Evolutionary conservation across 495 filamentous ascomycete genomes (phyloP).

Genomic region (Astrocystis sublimbata): DNA sequence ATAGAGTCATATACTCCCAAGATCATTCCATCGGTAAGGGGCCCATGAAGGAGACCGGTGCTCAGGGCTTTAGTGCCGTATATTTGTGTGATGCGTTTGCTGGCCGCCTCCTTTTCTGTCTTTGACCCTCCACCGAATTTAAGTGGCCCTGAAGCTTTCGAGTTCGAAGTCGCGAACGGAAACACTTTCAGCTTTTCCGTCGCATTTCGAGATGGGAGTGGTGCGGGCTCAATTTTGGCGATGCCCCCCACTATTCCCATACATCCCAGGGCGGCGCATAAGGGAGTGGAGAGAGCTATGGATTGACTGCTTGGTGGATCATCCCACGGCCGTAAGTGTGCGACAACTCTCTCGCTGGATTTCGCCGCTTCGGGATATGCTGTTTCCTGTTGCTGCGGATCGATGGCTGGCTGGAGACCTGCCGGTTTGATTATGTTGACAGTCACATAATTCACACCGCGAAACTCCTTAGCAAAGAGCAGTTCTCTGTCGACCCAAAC

Average conservation of each 20-base stretch:
- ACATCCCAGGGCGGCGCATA: conserved; percentile 71
- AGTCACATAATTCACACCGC: conserved; percentile 68
- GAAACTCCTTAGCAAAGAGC: conserved; percentile 65
- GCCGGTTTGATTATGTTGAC: conserved; percentile 80
- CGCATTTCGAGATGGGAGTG: conserved; percentile 36
- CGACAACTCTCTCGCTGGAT: conserved; percentile 70
- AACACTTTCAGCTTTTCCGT: conserved; percentile 67
- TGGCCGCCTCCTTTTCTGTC: conserved; percentile 68
- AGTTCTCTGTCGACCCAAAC: conserved; percentile 84
- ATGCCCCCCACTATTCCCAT: conserved; percentile 82
- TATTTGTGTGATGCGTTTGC: conserved; percentile 55
- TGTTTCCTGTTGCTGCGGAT: conserved; percentile 67
- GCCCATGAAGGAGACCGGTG: conserved; percentile 73
- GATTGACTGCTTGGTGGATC: conserved; percentile 82
- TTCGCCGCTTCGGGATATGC: conserved; percentile 54
- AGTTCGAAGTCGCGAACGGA: conserved; percentile 64
- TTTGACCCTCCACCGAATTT: conserved; percentile 89
- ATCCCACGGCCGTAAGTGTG: conserved; percentile 74
- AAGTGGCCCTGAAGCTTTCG: conserved; percentile 61
- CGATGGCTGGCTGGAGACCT: conserved; percentile 70
- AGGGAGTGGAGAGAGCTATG: conserved; percentile 69
- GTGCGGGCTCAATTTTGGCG: conserved; percentile 71
- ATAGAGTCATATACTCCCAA: conserved; percentile 51
- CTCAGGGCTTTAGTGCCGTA: conserved; percentile 54
- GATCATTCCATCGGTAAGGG: conserved; percentile 84